Conservation (phyloP, 495 filamentous ascomycete species). For the Annulohypoxylon stygium region DNA sequence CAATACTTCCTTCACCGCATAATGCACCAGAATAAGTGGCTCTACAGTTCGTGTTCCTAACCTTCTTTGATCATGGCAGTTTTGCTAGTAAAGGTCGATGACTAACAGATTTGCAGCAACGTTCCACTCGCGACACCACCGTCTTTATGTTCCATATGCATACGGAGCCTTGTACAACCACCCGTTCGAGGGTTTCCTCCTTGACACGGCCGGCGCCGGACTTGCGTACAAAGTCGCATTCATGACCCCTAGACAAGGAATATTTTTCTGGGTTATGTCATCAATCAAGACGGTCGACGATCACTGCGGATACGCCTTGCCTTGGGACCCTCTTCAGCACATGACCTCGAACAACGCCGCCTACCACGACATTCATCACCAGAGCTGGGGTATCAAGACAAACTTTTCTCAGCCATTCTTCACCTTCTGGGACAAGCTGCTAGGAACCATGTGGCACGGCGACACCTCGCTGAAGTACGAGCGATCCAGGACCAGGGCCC, state of each 20-base stretch:
- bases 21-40: conserved; percentile 96
- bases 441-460: conserved; percentile 81
- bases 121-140: conserved; percentile 95
- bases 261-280: conserved; percentile 85
- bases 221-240: conserved; percentile 81
- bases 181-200: conserved; percentile 89
- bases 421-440: conserved; percentile 82
- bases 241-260: conserved; percentile 82
- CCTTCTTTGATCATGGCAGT: background rate
- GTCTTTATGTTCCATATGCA: conserved; percentile 96
- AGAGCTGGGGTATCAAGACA: conserved; percentile 98
- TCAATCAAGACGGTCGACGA: conserved; percentile 98
- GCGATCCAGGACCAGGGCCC: conserved; percentile 53
- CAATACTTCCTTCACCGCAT: conserved; percentile 95
- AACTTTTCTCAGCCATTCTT: conserved; percentile 85
- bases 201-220: conserved; percentile 89
- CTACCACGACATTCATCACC: conserved; percentile 98
- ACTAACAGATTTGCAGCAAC: conserved; percentile 66
- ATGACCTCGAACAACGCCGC: conserved; percentile 92
- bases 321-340: conserved; percentile 93
- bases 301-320: conserved; percentile 95
- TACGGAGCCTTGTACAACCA: conserved; percentile 98
- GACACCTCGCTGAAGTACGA: conserved; percentile 61
- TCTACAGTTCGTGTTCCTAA: conserved; percentile 81
- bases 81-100: background rate